Conservation (phyloP, 768 basidiomycete genomes). For the Panaeolus papilionaceus region DNA sequence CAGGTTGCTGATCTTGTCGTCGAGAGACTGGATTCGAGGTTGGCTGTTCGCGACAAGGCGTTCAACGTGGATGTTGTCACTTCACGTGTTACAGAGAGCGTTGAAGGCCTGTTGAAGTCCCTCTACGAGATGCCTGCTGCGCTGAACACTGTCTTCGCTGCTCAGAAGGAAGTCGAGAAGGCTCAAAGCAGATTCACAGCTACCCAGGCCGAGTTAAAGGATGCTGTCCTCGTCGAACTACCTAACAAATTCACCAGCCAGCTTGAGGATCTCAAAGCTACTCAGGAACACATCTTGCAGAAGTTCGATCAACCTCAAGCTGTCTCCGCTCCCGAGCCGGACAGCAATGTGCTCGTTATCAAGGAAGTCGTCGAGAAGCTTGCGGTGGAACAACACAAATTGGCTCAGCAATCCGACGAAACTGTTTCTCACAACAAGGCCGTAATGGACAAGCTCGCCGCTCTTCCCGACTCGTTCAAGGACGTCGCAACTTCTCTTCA, state of each 20-base stretch:
- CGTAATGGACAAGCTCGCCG: slow-evolving; percentile 56
- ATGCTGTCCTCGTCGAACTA: slow-evolving; percentile 49
- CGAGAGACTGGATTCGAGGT: slow-evolving; percentile 81
- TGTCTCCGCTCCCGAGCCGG: slow-evolving; percentile 31
- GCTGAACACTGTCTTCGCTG: slow-evolving; percentile 46
- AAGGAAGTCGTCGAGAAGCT: slow-evolving; percentile 57
- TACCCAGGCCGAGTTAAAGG: slow-evolving; percentile 46
- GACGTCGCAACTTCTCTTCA: slow-evolving; percentile 61
- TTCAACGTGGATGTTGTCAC: slow-evolving; percentile 68
- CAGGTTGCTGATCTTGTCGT: slow-evolving; percentile 90
- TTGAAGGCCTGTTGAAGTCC: slow-evolving; percentile 41
- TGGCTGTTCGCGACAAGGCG: slow-evolving; percentile 77
- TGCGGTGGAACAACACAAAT: slow-evolving; percentile 53
- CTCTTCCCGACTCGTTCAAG: slow-evolving; percentile 65
- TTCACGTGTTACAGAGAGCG: slow-evolving; percentile 58
- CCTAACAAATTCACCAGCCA: slow-evolving; percentile 53
- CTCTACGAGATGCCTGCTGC: slow-evolving; percentile 42
- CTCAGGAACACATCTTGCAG: slow-evolving; percentile 41
- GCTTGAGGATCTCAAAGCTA: slow-evolving; percentile 47
- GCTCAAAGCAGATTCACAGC: slow-evolving; percentile 45
- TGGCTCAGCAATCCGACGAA: slow-evolving; percentile 54
- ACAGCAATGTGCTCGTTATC: slow-evolving; percentile 47
- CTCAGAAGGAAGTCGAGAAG: slow-evolving; percentile 46
- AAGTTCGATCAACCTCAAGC: slow-evolving; percentile 34
- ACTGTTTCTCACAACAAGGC: slow-evolving; percentile 57